Evolutionary conservation across 2,329 filamentous ascomycete species (phyloP).

Genomic region (Endoconidiophora polonica): DNA sequence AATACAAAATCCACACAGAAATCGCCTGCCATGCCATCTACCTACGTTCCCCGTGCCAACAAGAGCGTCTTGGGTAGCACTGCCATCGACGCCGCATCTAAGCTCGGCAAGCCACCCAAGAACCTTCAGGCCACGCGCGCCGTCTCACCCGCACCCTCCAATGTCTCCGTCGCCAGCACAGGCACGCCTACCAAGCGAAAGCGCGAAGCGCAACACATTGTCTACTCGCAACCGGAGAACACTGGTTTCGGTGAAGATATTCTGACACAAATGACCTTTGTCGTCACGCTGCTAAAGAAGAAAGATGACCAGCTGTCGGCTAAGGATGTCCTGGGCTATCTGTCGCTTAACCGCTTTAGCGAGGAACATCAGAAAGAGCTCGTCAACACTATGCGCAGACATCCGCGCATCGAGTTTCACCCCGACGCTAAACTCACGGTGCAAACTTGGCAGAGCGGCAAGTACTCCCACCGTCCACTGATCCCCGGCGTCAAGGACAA

Average conservation of each 20-base stretch:
- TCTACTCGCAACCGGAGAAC: conserved; percentile 63
- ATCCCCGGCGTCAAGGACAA: conserved; percentile 64
- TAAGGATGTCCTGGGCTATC: conserved; percentile 61
- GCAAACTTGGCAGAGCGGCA: conserved; percentile 50
- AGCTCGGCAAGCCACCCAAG: conserved; percentile 37
- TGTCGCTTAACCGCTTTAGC: conserved; percentile 46
- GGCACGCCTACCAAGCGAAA: conserved; percentile 51
- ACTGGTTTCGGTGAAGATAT: conserved; percentile 64
- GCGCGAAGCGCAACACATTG: conserved; percentile 34
- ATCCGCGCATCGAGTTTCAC: conserved; percentile 40
- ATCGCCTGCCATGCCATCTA: background rate
- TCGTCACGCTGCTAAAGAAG: conserved; percentile 64
- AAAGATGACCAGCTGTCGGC: conserved; percentile 56
- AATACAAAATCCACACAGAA: too few species aligned
- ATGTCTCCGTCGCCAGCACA: conserved; percentile 30
- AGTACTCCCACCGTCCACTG: conserved; percentile 69
- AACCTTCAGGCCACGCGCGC: conserved; percentile 40
- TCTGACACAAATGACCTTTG: conserved; percentile 76
- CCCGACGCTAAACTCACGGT: conserved; percentile 42
- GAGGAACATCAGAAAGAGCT: conserved; percentile 48
- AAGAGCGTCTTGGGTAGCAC: conserved; percentile 6
- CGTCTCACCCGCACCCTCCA: conserved; percentile 46
- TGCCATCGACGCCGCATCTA: conserved; percentile 35
- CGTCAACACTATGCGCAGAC: conserved; percentile 48
- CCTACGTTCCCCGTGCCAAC: conserved; percentile 5